Evolutionary conservation across 441 rosid genomes (phyloP).

Genomic region (Kokia cookei): DNA sequence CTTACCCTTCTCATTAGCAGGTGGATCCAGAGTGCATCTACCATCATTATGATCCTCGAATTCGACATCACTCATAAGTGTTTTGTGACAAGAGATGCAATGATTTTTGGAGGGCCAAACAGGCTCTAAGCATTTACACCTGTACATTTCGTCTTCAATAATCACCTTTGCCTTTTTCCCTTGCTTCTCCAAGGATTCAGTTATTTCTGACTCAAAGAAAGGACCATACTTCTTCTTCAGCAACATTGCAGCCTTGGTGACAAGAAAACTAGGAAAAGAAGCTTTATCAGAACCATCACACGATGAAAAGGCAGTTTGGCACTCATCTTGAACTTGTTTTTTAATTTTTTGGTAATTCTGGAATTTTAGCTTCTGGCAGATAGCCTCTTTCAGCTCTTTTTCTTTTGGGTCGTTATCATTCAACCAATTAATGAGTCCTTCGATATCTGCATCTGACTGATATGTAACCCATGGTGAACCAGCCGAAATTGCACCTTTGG

Average conservation of each 20-base stretch:
- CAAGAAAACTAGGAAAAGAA: constrained; percentile 29
- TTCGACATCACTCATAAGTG: constrained; percentile 47
- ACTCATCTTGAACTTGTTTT: constrained; percentile 28
- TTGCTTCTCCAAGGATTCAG: constrained; percentile 34
- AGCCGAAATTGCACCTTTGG: constrained; percentile 30
- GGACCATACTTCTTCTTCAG: constrained; percentile 79
- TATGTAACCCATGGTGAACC: constrained; percentile 58
- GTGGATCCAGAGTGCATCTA: constrained; percentile 42
- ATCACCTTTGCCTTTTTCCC: constrained; percentile 48
- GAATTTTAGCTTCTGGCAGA: constrained; percentile 58
- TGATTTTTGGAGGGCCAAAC: constrained; percentile 80
- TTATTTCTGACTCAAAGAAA: constrained; percentile 35
- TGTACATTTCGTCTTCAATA: constrained; percentile 48
- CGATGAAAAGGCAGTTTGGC: constrained; percentile 17
- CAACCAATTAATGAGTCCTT: constrained; percentile 72
- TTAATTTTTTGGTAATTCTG: constrained; percentile 35
- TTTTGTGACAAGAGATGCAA: constrained; percentile 80
- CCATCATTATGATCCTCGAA: constrained; percentile 61
- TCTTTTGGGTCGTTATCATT: constrained; percentile 57
- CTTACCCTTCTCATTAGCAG: constrained; percentile 38
- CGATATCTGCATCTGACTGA: constrained; percentile 72
- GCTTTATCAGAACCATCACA: constrained; percentile 18
- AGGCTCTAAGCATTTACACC: constrained; percentile 87
- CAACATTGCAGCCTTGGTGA: constrained; percentile 64
- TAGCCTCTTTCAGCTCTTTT: constrained; percentile 72